These are phyloP conservation scores for Pharnaceum exiguum DNA, from an alignment of 148 eudicot genomes.

Conservation along the genomic window DNA sequence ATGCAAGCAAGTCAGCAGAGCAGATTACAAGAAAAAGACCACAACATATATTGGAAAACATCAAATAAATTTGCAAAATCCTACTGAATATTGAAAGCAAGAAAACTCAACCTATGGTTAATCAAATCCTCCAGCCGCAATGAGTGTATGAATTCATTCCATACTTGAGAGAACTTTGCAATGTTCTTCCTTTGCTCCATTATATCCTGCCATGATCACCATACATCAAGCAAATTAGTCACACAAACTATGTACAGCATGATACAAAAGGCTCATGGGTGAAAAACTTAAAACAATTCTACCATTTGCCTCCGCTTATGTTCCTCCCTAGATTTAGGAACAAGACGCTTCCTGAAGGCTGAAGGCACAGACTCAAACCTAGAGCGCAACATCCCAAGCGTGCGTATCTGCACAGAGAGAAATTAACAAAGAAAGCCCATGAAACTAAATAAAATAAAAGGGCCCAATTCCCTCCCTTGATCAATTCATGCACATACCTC, in stretches of 20 bases:
- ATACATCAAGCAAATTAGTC: no score
- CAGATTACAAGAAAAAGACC: conserved; percentile 5
- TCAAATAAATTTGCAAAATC: background rate
- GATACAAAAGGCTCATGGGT: conserved; percentile 5
- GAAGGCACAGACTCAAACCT: conserved; percentile 87
- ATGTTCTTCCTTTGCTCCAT: conserved; percentile 51
- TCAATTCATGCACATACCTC: no score
- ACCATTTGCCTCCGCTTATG: conserved; percentile 44
- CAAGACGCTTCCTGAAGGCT: conserved; percentile 84
- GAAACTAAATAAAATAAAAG: conserved; percentile 4
- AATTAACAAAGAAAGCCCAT: conserved; percentile 6
- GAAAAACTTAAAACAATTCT: background rate
- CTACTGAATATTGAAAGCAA: conserved; percentile 1
- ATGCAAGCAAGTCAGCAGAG: conserved; percentile 10
- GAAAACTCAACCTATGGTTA: conserved; percentile 55
- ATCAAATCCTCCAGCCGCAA: conserved; percentile 90
- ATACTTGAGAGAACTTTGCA: conserved; percentile 92
- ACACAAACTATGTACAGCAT: no score
- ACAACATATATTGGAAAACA: background rate
- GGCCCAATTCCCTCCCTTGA: background rate
- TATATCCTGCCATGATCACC: conserved; percentile 45
- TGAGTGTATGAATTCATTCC: conserved; percentile 93
- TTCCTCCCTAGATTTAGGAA: conserved; percentile 51
- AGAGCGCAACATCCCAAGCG: conserved; percentile 96
- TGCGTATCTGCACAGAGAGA: conserved; percentile 57